These are phyloP conservation scores for Groenewaldozyma sp. DNA, from an alignment of 1,139 yeast species.

Conservation along the genomic window DNA sequence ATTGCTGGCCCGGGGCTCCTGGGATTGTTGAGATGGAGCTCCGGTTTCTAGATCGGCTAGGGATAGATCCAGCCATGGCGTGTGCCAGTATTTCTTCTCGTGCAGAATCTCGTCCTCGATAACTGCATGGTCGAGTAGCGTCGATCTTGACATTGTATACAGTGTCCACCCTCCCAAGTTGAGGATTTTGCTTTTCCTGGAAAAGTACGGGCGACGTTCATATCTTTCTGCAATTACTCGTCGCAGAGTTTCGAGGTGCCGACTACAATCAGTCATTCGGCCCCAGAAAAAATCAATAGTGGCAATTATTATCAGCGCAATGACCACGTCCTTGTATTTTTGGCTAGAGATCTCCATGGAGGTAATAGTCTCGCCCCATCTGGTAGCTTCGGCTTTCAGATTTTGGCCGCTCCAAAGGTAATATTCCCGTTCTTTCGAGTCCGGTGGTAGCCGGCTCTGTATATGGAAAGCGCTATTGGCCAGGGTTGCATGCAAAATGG, in stretches of 20 bases:
- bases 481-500: conserved; percentile 65
- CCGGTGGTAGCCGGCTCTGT: conserved; percentile 59
- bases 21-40: neutral
- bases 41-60: conserved; percentile 18
- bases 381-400: conserved; percentile 62
- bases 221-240: conserved; percentile 62
- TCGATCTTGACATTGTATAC: conserved; percentile 60
- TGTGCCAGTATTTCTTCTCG: conserved; percentile 11
- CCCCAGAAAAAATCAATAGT: conserved; percentile 89
- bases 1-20: neutral
- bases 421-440: conserved; percentile 52
- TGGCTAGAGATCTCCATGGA: conserved; percentile 40
- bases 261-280: conserved; percentile 76
- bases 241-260: conserved; percentile 70
- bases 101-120: conserved; percentile 9
- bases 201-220: conserved; percentile 53
- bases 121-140: conserved; percentile 18
- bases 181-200: conserved; percentile 66
- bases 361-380: neutral
- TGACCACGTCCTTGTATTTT: conserved; percentile 74
- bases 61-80: conserved; percentile 19
- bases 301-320: conserved; percentile 80
- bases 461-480: conserved; percentile 79
- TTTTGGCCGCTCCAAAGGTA: conserved; percentile 66
- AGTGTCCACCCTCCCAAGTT: conserved; percentile 73